Percentiles rank a stretch among this genome's conserved stretches.
These are phyloP conservation scores for Cucurbitaria berberidis DNA, from an alignment of 2,329 filamentous ascomycete species.

Conservation along the genomic window DNA sequence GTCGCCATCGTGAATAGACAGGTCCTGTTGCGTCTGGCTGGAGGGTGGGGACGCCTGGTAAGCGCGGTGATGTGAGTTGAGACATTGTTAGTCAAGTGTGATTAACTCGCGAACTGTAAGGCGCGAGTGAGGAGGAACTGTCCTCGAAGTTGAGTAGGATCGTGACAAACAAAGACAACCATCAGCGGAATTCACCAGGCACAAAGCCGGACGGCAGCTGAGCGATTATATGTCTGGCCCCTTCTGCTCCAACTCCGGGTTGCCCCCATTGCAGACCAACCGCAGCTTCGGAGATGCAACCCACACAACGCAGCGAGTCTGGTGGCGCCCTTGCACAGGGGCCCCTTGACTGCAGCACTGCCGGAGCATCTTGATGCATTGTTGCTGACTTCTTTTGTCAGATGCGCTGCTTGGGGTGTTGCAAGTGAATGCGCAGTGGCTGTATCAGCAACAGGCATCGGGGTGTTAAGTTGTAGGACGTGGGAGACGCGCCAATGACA, in stretches of 20 bases:
- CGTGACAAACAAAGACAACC: background rate
- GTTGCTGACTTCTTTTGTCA: conserved; percentile 27
- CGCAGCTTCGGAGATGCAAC: conserved; percentile 25
- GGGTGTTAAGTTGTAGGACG: conserved; percentile 20
- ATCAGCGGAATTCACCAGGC: background rate
- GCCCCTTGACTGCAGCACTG: conserved; percentile 13
- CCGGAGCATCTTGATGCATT: conserved; percentile 10
- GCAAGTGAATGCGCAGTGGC: conserved; percentile 11
- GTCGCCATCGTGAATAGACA: conserved; percentile 42
- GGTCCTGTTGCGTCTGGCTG: conserved; percentile 34
- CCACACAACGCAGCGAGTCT: conserved; percentile 9
- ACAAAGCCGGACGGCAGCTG: background rate
- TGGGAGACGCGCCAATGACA: conserved; percentile 27
- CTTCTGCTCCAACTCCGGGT: conserved; percentile 15
- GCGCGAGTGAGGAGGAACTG: background rate
- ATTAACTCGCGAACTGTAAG: background rate
- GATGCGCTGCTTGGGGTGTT: conserved; percentile 14
- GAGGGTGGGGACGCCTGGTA: conserved; percentile 39
- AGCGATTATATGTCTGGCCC: conserved; percentile 10
- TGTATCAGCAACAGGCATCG: conserved; percentile 32
- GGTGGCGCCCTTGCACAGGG: conserved; percentile 6
- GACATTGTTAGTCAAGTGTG: too few species aligned
- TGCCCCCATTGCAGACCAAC: conserved; percentile 4
- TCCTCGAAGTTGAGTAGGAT: background rate
- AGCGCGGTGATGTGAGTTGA: conserved; percentile 32